Percentiles rank a stretch among this genome's conserved stretches.
phyloP scores from a whole-genome alignment of 116 monocot species.

The Papilionanthe hybrid region DNA sequence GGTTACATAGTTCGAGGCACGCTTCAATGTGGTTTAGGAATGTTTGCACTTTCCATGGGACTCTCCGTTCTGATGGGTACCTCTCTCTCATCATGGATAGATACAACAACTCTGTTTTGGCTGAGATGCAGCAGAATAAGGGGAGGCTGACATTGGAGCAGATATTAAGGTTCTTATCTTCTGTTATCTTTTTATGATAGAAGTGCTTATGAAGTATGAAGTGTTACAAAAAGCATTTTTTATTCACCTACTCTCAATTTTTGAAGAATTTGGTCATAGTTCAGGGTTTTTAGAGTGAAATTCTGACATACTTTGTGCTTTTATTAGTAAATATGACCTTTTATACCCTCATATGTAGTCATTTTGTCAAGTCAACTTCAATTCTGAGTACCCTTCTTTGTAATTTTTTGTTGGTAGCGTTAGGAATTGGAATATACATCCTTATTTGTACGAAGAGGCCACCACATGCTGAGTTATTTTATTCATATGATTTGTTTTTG shows the following conservation, averaged over 20 bases:
- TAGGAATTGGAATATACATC: neutral
- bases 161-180: slow-evolving; percentile 69
- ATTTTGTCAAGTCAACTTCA: neutral
- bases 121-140: slow-evolving; percentile 91
- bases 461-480: neutral
- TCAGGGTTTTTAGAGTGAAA: neutral
- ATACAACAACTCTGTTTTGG: slow-evolving; percentile 62
- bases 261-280: neutral
- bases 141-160: slow-evolving; percentile 91
- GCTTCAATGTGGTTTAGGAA: slow-evolving; percentile 93
- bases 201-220: neutral
- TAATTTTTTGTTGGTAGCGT: neutral
- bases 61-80: slow-evolving; percentile 47
- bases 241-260: neutral
- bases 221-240: neutral
- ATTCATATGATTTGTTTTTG: neutral
- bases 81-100: slow-evolving; percentile 90
- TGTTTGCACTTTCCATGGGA: slow-evolving; percentile 86
- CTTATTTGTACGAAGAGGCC: neutral
- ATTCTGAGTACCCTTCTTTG: neutral
- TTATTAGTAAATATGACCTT: neutral
- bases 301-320: neutral
- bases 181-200: neutral
- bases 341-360: neutral
- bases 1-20: slow-evolving; percentile 56